phyloP scores from a whole-genome alignment of 31 red algal genomes.

The Bonnemaisonia californica region DNA sequence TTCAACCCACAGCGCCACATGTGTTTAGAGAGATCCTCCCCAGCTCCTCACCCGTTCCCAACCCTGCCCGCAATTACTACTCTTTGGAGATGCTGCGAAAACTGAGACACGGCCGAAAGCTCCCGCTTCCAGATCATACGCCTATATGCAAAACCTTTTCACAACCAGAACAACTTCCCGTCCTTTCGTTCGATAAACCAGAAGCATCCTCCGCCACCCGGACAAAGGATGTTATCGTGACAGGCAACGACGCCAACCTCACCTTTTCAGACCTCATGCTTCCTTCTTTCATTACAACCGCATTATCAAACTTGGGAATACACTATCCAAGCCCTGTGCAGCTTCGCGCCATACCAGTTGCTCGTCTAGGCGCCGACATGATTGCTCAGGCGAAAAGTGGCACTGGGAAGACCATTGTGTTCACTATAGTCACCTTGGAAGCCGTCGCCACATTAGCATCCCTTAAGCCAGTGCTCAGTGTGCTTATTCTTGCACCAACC shows the following conservation, averaged over 20 bases:
- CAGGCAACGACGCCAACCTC: background rate
- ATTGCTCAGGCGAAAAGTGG: slow-evolving; percentile 46
- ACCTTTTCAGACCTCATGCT: slow-evolving; percentile 44
- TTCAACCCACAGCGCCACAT: too few relatives aligned
- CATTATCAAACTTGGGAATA: background rate
- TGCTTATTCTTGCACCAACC: slow-evolving; percentile 49
- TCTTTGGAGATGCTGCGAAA: background rate
- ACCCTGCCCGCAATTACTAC: too few relatives aligned
- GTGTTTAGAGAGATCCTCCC: too few relatives aligned
- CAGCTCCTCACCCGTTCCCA: too few relatives aligned
- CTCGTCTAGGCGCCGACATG: slow-evolving; percentile 33
- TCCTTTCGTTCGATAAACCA: background rate
- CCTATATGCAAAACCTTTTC: background rate
- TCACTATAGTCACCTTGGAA: slow-evolving; percentile 27
- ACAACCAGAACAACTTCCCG: background rate
- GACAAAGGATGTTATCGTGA: slow-evolving; percentile 18
- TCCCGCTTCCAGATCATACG: background rate
- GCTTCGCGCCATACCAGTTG: slow-evolving; percentile 39
- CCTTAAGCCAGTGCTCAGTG: background rate
- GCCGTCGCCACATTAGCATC: background rate
- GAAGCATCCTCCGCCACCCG: background rate
- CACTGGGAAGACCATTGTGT: slow-evolving; percentile 65
- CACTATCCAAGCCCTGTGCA: slow-evolving; percentile 51
- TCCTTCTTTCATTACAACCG: slow-evolving; percentile 11
- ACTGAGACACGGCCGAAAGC: background rate